A percentile compares a stretch with the other conserved stretches of the same genome.
phyloP scores from a whole-genome alignment of 192 early-diverging fungal genomes.

The Entomortierella beljakovae region DNA sequence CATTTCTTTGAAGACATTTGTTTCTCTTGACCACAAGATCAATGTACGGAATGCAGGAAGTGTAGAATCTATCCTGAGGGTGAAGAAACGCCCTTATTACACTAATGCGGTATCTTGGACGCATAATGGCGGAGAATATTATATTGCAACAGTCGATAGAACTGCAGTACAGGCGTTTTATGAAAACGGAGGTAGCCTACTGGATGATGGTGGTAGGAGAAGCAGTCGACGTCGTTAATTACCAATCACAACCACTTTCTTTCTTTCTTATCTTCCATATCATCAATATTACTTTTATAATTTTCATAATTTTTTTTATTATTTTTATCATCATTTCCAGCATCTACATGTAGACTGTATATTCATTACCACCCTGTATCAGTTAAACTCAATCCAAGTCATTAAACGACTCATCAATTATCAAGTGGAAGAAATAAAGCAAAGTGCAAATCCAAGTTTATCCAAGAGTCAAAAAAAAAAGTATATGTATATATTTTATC shows the following conservation, averaged over 20 bases:
- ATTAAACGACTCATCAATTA: no score
- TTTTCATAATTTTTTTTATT: constrained; percentile 6
- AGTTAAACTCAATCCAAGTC: no score
- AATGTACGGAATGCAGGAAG: constrained; percentile 76
- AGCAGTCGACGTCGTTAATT: constrained; percentile 24
- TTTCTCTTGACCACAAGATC: constrained; percentile 80
- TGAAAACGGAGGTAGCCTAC: constrained; percentile 11
- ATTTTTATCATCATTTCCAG: not conserved
- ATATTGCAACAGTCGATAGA: constrained; percentile 83
- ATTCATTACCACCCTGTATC: no score
- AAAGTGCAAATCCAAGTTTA: no score
- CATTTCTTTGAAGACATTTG: constrained; percentile 89
- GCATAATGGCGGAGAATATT: constrained; percentile 82
- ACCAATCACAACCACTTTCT: no score
- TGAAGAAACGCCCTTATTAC: constrained; percentile 74
- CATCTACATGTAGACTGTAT: not conserved
- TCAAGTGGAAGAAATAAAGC: not conserved
- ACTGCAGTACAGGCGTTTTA: constrained; percentile 59
- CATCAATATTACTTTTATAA: not conserved
- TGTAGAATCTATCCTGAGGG: constrained; percentile 77
- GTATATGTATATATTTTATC: not conserved
- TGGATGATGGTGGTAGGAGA: constrained; percentile 32
- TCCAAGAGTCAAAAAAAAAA: no score
- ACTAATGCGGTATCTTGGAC: constrained; percentile 84
- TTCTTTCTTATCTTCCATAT: not conserved